phyloP scores from a whole-genome alignment of 2,329 filamentous ascomycete genomes.

The Colletotrichum destructivum region DNA sequence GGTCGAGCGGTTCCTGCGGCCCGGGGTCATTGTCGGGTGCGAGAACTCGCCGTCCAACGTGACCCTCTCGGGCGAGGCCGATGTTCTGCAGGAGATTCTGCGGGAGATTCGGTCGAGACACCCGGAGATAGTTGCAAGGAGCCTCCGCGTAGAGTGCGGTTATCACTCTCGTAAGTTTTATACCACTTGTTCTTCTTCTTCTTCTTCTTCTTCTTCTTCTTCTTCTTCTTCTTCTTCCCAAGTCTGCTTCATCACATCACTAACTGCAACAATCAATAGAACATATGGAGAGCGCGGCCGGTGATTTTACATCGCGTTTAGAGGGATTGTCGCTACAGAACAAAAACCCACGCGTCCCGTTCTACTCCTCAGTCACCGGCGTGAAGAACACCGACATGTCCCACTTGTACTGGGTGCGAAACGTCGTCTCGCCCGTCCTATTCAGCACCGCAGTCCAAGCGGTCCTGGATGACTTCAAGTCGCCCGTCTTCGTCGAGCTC shows the following conservation, averaged over 20 bases:
- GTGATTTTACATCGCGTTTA: slow-evolving; percentile 20
- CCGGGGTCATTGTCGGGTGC: slow-evolving; percentile 58
- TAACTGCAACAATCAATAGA: slow-evolving; percentile 11
- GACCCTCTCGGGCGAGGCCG: slow-evolving; percentile 58
- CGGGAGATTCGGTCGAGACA: slow-evolving; percentile 2
- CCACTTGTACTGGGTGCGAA: slow-evolving; percentile 62
- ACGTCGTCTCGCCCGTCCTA: slow-evolving; percentile 56
- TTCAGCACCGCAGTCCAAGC: slow-evolving; percentile 56
- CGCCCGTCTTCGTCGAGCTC: slow-evolving; percentile 60
- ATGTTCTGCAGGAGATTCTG: slow-evolving; percentile 48
- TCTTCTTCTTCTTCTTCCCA: too few relatives aligned
- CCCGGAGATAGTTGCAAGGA: slow-evolving; percentile 62
- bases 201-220: neutral
- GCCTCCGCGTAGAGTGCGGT: slow-evolving; percentile 64
- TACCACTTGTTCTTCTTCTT: too few relatives aligned
- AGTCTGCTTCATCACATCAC: neutral
- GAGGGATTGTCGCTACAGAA: slow-evolving; percentile 15
- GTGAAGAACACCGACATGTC: slow-evolving; percentile 40
- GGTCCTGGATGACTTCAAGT: slow-evolving; percentile 24
- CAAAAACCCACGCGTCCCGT: slow-evolving; percentile 11
- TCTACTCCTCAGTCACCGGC: slow-evolving; percentile 39
- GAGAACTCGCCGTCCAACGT: slow-evolving; percentile 67
- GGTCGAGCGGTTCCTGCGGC: slow-evolving; percentile 42
- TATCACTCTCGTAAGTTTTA: slow-evolving; percentile 62
- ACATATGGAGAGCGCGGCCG: slow-evolving; percentile 31